Evolutionary conservation across 192 early-diverging fungal species (phyloP), one percentile per base, ranked within the genome.

Genomic region (Obelidium mucronatum): DNA sequence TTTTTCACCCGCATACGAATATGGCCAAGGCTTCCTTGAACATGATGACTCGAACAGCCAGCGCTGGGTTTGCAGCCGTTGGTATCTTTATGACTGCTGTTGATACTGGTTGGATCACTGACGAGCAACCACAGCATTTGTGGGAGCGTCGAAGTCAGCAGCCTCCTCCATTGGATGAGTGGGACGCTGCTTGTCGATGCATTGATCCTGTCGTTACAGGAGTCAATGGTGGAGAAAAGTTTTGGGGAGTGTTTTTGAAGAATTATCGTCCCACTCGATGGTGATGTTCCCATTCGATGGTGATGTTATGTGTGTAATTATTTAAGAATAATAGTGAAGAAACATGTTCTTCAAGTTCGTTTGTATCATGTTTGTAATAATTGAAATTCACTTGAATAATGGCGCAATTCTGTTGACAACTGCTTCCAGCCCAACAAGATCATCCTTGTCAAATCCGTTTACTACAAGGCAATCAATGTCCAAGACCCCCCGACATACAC

Each of bases 101-200:
- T 17, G 87, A 89, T 73, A 89, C 88, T 37, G 88, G 88, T 19
- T 87, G 85, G 88, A 86, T 89, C 48, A 89, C 88, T 1, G 86
- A 89, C 56, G 88, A 89, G 75, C 81, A 87, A 54, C 88, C 88
- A 22, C 79, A 80, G 24, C 80, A 86, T 37, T 65, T 80, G 64
- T 79, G 80, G 79, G 68, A 79, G 53, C 84, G 88, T 63, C 75
- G 80, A 19, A 78, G 55, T 40, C 4, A 76, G 24, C 73, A 78
- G 19, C 82, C 84, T 26, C 85, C 84, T 15, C 88, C 88, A 6
- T 56, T 89, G 34, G 88, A 89, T 72, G 88, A 89, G 74, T 83
- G 78, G 78, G 88, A 89, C 78, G 84, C 81, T 3, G 83, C 84
- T 15, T 86, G 85, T 83, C 74, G 88, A 1, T 83, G 86, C 11